A percentile compares a stretch with the other conserved stretches of the same genome.
Evolutionary conservation across 192 early-diverging fungal species (phyloP).

Genomic region (Backusella morwellensis): DNA sequence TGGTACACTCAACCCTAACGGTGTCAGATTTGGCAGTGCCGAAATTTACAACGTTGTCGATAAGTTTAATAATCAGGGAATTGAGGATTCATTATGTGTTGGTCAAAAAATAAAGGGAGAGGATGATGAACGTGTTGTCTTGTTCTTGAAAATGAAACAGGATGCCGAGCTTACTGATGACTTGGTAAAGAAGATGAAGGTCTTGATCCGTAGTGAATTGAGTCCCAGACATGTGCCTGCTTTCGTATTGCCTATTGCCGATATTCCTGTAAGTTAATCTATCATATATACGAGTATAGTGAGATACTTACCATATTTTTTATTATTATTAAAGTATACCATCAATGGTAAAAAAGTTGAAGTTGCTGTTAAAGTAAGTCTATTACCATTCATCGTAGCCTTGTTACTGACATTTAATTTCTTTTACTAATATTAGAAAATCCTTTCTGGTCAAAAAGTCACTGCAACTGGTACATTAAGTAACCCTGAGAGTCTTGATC

Average conservation of each 20-base stretch:
- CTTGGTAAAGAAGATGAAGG: conserved; percentile 69
- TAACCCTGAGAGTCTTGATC: conserved; percentile 85
- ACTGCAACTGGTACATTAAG: conserved; percentile 77
- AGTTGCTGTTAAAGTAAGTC: conserved; percentile 82
- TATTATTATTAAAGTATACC: conserved; percentile 62
- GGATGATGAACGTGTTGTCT: conserved; percentile 87
- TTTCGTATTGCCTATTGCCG: conserved; percentile 70
- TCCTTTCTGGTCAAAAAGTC: conserved; percentile 75
- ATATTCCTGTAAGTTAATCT: conserved; percentile 75
- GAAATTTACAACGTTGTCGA: conserved; percentile 95
- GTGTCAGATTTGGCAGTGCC: conserved; percentile 90
- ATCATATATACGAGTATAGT: not conserved
- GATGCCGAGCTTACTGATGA: conserved; percentile 55
- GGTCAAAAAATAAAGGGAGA: conserved; percentile 76
- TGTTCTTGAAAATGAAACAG: conserved; percentile 83
- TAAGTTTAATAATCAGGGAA: conserved; percentile 55
- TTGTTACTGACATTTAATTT: conserved; percentile 15
- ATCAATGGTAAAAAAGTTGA: conserved; percentile 98
- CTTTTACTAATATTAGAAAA: conserved; percentile 48
- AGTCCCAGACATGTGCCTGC: conserved; percentile 92
- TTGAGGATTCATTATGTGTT: conserved; percentile 86
- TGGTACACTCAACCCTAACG: conserved; percentile 89
- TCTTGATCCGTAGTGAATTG: conserved; percentile 77
- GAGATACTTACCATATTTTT: not conserved
- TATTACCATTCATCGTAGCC: not conserved